Evolutionary conservation across 768 basidiomycete species (phyloP).

Genomic region (Clitopilus hobsonii): DNA sequence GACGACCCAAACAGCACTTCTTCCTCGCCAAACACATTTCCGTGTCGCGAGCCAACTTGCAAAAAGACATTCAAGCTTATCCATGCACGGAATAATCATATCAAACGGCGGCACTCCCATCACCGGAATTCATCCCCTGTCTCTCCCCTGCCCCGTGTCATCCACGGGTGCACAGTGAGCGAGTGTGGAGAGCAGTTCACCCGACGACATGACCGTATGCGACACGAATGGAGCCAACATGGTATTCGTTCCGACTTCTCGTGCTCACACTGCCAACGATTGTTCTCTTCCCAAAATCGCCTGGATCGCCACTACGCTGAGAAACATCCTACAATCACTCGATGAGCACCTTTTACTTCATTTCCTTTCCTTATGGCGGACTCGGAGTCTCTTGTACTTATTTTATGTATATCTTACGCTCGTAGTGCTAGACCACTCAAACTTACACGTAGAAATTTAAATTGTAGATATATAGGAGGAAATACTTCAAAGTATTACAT

Average conservation of each 20-base stretch:
- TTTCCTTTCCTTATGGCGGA: too few relatives aligned
- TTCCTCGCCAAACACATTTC: neutral
- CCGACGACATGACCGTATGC: neutral
- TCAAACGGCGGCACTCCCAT: neutral
- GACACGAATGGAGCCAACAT: neutral
- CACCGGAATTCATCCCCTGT: neutral
- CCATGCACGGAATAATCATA: neutral
- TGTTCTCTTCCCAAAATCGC: neutral
- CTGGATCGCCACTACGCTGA: neutral
- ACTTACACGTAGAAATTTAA: too few relatives aligned
- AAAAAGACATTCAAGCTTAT: neutral
- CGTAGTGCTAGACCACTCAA: too few relatives aligned
- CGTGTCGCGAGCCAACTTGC: neutral
- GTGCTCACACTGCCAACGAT: neutral
- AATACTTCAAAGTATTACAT: too few relatives aligned
- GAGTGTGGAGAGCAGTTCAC: neutral
- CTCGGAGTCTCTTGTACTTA: too few relatives aligned
- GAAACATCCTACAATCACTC: neutral
- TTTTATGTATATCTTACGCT: too few relatives aligned
- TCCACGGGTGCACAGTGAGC: neutral
- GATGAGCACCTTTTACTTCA: too few relatives aligned
- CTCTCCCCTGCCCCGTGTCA: neutral
- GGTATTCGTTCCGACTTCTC: neutral
- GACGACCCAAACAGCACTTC: neutral
- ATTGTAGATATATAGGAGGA: too few relatives aligned